Percentiles rank a stretch among this genome's conserved stretches.
phyloP scores from a whole-genome alignment of 2,329 filamentous ascomycete genomes.

The Fusarium gaditjirri region DNA sequence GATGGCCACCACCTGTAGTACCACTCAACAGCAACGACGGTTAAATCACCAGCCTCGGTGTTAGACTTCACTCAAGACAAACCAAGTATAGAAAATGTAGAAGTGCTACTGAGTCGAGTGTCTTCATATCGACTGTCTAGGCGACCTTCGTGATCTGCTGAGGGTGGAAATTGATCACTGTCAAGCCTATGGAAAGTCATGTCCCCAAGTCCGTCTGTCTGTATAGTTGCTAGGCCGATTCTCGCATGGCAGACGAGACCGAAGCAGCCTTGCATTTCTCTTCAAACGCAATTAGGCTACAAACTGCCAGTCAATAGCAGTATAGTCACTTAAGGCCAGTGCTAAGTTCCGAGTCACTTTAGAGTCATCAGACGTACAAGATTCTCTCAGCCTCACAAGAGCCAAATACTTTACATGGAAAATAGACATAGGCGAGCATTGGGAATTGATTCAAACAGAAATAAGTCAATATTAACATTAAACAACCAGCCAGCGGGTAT shows the following conservation, averaged over 20 bases:
- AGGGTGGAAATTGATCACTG: background rate
- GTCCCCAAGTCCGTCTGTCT: background rate
- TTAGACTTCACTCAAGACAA: background rate
- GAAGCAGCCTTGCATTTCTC: background rate
- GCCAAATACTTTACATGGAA: background rate
- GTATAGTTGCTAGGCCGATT: background rate
- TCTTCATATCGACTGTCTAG: background rate
- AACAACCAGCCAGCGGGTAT: constrained; percentile 49
- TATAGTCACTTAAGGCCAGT: too few relatives aligned
- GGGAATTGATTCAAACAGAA: constrained; percentile 34
- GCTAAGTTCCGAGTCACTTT: background rate
- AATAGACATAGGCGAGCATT: background rate
- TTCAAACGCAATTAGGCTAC: background rate
- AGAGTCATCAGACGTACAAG: background rate
- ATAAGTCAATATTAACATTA: constrained; percentile 49
- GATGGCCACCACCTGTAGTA: too few relatives aligned
- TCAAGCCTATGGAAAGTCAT: background rate
- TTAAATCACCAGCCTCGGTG: background rate
- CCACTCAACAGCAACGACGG: background rate
- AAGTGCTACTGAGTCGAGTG: background rate
- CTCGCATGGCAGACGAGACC: background rate
- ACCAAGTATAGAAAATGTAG: background rate
- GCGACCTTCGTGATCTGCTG: background rate
- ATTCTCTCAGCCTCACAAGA: background rate
- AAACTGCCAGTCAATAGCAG: background rate